phyloP scores from a whole-genome alignment of 2,329 filamentous ascomycete species.

The Paraphoma chrysanthemicola region DNA sequence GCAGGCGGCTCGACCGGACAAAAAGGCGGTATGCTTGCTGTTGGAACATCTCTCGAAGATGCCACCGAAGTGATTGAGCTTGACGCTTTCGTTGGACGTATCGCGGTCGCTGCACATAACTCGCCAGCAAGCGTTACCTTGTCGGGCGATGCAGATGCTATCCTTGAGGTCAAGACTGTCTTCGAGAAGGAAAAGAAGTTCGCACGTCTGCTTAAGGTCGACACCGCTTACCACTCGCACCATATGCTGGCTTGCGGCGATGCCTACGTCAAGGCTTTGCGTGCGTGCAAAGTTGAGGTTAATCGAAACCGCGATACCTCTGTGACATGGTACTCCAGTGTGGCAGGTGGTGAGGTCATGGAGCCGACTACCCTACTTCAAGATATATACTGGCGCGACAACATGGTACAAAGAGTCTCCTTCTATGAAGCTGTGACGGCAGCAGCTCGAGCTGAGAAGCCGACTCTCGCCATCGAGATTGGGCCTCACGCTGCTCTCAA shows the following conservation, averaged over 20 bases:
- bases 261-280: neutral
- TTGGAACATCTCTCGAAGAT: neutral
- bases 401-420: slow-evolving; percentile 43
- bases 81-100: slow-evolving; percentile 1
- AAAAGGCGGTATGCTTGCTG: slow-evolving; percentile 11
- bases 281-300: neutral
- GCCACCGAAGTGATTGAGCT: neutral
- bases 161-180: slow-evolving; percentile 40
- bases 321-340: slow-evolving; percentile 8
- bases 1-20: neutral
- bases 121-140: slow-evolving; percentile 51
- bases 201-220: slow-evolving; percentile 47
- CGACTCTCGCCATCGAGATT: slow-evolving; percentile 53
- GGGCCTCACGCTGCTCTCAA: slow-evolving; percentile 57
- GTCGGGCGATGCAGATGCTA: slow-evolving; percentile 51
- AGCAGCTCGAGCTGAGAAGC: slow-evolving; percentile 29
- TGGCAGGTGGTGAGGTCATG: neutral
- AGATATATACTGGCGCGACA: slow-evolving; percentile 53
- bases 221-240: slow-evolving; percentile 56
- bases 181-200: slow-evolving; percentile 49
- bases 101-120: slow-evolving; percentile 1
- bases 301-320: neutral
- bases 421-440: slow-evolving; percentile 53
- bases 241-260: slow-evolving; percentile 42
- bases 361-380: slow-evolving; percentile 18